Base-by-base conservation (phyloP, 2,329 filamentous ascomycete species). In the Magnaporthales sp. region DNA sequence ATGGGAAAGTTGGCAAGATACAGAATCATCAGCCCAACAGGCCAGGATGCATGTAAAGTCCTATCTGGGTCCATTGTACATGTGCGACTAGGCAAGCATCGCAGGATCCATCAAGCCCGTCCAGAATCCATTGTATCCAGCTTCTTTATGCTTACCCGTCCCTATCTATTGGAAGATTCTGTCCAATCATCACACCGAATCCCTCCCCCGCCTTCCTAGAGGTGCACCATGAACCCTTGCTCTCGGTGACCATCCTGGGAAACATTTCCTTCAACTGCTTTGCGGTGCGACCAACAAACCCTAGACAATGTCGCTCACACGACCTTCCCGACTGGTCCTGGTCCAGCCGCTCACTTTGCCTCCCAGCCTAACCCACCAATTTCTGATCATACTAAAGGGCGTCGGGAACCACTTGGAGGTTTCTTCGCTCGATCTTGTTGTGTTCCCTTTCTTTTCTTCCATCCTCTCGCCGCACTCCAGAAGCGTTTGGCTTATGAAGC, bases 231-330 rank as follows among this genome's bases (percentile, higher is more conserved):
- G 10, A 60, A 27, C 56, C 56, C 56, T 60, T 26, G 56, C 56
- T 13, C 61, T 64, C 62, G 62, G 62, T 64, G 62, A 54, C 62
- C 62, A 64, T 46, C 24, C 62, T 64, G 22, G 62, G 62, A 54
- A 64, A 38, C 54, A 27, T n/a, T 51, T 24, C 56, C 8, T 13
- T 61, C 22, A 11, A 61, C 27, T 29, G 24, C 56, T n/a, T 26
- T n/a, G 29, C 61, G 22, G 27, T 32, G 61, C 26, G 24, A 46
- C 15, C 24, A 46, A 54, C 32, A 26, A 29, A 51, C 32, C 32
- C 22, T 38, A 24, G 24, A 46, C 62, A 26, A 27, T 3, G 10
- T 46, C n/a, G 13, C 3, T 51, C 62, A 51, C 24, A 19, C 13
- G 62, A 51, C 62, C 24, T 51, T 46, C 62, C 62, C 22, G 32